These are phyloP conservation scores for Anthracocystis walkeri DNA, from an alignment of 1,284 basidiomycete genomes.

Conservation along the genomic window DNA sequence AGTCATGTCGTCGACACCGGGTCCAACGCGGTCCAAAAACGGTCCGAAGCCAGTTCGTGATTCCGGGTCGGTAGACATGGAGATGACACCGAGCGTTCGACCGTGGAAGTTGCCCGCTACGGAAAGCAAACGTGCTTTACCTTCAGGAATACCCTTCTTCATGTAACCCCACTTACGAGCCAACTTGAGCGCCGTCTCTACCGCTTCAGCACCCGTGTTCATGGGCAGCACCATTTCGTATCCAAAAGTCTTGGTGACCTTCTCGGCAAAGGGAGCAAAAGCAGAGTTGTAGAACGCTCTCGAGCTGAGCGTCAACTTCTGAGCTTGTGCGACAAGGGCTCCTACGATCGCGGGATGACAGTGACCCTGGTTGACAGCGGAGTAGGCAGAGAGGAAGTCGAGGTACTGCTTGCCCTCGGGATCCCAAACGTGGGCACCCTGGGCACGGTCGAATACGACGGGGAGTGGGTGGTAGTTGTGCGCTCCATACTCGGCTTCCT, in stretches of 20 bases:
- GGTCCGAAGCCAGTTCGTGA: constrained; percentile 89
- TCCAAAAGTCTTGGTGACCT: constrained; percentile 78
- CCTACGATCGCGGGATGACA: constrained; percentile 91
- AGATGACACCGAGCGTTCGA: constrained; percentile 87
- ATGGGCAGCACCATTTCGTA: constrained; percentile 91
- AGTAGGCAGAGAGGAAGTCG: constrained; percentile 93
- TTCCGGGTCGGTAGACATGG: constrained; percentile 97
- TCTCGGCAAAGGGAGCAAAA: constrained; percentile 88
- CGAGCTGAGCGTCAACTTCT: constrained; percentile 90
- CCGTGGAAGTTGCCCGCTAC: constrained; percentile 96
- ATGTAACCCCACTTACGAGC: constrained; percentile 69
- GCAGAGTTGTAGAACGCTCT: constrained; percentile 95
- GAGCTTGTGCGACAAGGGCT: constrained; percentile 85
- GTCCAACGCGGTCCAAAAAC: constrained; percentile 86
- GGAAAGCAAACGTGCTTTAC: constrained; percentile 87
- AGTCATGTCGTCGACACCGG: constrained; percentile 70
- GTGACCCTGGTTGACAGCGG: constrained; percentile 86
- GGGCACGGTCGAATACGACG: constrained; percentile 89
- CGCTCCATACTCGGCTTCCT: constrained; percentile 85
- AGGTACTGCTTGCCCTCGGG: constrained; percentile 79
- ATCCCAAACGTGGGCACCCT: constrained; percentile 94
- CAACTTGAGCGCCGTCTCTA: constrained; percentile 79
- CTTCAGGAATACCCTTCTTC: constrained; percentile 83
- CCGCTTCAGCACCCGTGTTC: constrained; percentile 99
- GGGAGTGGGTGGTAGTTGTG: constrained; percentile 95